Evolutionary conservation across 1,284 basidiomycete genomes (phyloP).

Genomic region (Pterulicium gracile): DNA sequence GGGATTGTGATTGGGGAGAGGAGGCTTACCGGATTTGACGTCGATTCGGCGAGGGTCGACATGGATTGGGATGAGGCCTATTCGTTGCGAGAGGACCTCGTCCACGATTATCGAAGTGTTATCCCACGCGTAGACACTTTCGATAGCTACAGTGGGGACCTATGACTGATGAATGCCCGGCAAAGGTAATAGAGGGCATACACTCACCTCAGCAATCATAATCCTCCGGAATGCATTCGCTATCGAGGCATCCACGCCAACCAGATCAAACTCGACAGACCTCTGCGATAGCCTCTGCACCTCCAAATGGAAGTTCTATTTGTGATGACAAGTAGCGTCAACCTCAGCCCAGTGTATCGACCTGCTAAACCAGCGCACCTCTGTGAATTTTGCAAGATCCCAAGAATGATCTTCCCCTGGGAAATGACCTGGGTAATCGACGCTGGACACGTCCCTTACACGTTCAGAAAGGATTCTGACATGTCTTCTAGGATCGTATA

Average conservation of each 20-base stretch:
- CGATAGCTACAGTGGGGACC: conserved; percentile 91
- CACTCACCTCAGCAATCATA: conserved; percentile 82
- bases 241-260: conserved; percentile 93
- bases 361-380: conserved; percentile 37
- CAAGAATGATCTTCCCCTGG: conserved; percentile 79
- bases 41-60: conserved; percentile 69
- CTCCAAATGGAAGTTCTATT: conserved; percentile 42
- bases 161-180: conserved; percentile 17
- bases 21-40: conserved; percentile 27
- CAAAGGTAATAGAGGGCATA: neutral
- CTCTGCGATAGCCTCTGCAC: conserved; percentile 73
- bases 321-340: conserved; percentile 1
- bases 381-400: conserved; percentile 65
- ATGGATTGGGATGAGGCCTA: conserved; percentile 86
- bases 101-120: conserved; percentile 95
- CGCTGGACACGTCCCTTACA: conserved; percentile 74
- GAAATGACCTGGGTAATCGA: conserved; percentile 82
- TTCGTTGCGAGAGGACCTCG: conserved; percentile 84
- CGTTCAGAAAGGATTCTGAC: conserved; percentile 60
- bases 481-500: conserved; percentile 28
- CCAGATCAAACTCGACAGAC: conserved; percentile 88
- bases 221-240: conserved; percentile 92
- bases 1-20: no score
- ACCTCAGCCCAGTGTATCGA: neutral
- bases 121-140: conserved; percentile 90